Base-by-base conservation (phyloP, 495 filamentous ascomycete species). In the Aspergillus funiculosus region DNA sequence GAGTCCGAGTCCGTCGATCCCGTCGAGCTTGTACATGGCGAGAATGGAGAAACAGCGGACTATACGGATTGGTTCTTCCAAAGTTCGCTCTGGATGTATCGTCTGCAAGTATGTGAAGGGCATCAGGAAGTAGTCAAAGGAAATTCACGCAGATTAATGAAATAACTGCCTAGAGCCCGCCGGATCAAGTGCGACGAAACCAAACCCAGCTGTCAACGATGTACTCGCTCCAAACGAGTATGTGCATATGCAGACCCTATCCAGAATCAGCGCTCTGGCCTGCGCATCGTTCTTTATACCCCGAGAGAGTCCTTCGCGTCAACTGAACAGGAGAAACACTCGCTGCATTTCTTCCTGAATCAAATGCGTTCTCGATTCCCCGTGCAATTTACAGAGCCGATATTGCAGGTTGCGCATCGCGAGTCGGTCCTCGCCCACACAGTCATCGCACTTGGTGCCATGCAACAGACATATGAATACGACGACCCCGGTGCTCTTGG, bases 111-210 rank as follows among this genome's bases (percentile, higher is more conserved):
- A n/a, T n/a, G n/a, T n/a, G n/a, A n/a, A n/a, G n/a, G n/a, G n/a
- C n/a, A n/a, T n/a, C n/a, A n/a, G n/a, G n/a, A n/a, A n/a, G n/a
- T n/a, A n/a, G n/a, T n/a, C n/a, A n/a, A n/a, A n/a, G n/a, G n/a
- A n/a, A n/a, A n/a, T n/a, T n/a, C n/a, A n/a, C n/a, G n/a, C n/a
- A n/a, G n/a, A n/a, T n/a, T n/a, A n/a, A n/a, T n/a, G n/a, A 14
- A 21, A 36, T 31, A 22, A 31, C 34, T 31, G 9, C 18, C 3
- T 28, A 71, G 67, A 43, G 54, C 59, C 6, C 59, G 69, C n/a
- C 57, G 62, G 4, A 50, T 73, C n/a, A 72, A 74, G 54, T 74
- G 71, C 54, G 68, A 72, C 42, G 69, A 74, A 46, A 31, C 53
- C 13, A 60, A 57, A 43, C 69, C 71, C 1, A 38, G 32, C n/a